Conservation (phyloP, 2,329 filamentous ascomycete species). For the Coniella lustricola region DNA sequence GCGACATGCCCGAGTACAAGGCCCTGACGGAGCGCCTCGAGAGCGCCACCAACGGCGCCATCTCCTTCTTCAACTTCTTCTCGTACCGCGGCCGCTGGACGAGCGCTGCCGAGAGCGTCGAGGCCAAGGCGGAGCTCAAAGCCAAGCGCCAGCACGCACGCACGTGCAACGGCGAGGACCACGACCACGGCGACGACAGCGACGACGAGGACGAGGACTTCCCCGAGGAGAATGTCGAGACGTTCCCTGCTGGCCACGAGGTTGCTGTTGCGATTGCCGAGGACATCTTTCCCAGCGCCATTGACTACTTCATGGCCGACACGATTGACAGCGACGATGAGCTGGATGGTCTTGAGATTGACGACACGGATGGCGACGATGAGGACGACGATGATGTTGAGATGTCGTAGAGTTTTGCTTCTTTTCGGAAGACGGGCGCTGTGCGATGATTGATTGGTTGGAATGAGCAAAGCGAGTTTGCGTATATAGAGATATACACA, state of each 20-base stretch:
- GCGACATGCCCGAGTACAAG: slow-evolving; percentile 44
- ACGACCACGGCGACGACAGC: slow-evolving; percentile 29
- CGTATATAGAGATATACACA: too few relatives aligned
- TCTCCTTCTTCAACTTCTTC: slow-evolving; percentile 67
- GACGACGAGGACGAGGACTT: slow-evolving; percentile 28
- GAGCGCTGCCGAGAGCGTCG: slow-evolving; percentile 52
- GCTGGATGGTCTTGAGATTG: slow-evolving; percentile 14
- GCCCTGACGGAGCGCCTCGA: slow-evolving; percentile 46
- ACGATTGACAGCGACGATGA: slow-evolving; percentile 16
- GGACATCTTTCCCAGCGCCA: slow-evolving; percentile 16
- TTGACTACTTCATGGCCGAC: slow-evolving; percentile 18
- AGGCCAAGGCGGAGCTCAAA: slow-evolving; percentile 35
- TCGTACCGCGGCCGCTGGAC: slow-evolving; percentile 55
- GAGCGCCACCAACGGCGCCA: slow-evolving; percentile 23
- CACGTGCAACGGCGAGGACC: slow-evolving; percentile 20
- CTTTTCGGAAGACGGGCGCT: too few relatives aligned
- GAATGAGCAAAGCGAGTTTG: too few relatives aligned
- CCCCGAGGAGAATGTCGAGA: slow-evolving; percentile 25
- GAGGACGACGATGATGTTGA: slow-evolving; percentile 16
- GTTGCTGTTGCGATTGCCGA: slow-evolving; percentile 16
- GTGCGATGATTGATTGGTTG: too few relatives aligned
- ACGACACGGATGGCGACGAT: slow-evolving; percentile 13
- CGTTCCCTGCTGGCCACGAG: slow-evolving; percentile 16
- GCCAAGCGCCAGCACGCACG: slow-evolving; percentile 23
- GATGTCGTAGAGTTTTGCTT: slow-evolving; percentile 11